These are phyloP conservation scores for Uronychia setigera DNA, from an alignment of 73 alveolate genomes.

Conservation along the genomic window DNA sequence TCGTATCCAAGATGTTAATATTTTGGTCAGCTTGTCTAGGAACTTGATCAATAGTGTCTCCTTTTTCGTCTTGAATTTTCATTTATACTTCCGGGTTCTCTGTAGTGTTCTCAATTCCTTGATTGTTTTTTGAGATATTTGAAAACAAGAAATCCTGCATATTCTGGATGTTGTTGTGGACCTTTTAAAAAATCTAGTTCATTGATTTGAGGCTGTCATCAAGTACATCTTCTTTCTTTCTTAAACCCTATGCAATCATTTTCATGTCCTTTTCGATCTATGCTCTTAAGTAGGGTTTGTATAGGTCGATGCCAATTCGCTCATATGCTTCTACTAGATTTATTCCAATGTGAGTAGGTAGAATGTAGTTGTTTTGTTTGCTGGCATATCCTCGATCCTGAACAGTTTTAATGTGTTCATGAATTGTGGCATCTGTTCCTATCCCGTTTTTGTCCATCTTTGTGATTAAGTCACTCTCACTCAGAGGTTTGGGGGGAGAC, in stretches of 20 bases:
- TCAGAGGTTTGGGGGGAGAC: slow-evolving; percentile 94
- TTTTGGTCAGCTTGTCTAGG: not conserved
- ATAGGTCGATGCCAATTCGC: slow-evolving; percentile 85
- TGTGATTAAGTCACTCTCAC: slow-evolving; percentile 97
- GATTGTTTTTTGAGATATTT: slow-evolving; percentile 1
- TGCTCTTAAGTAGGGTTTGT: slow-evolving; percentile 95
- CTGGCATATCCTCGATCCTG: slow-evolving; percentile 96
- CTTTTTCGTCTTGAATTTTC: too few species aligned
- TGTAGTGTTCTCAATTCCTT: not conserved
- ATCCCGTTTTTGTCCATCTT: slow-evolving; percentile 98
- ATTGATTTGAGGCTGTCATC: slow-evolving; percentile 78
- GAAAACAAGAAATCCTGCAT: slow-evolving; percentile 20
- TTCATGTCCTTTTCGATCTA: slow-evolving; percentile 96
- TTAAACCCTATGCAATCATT: slow-evolving; percentile 85
- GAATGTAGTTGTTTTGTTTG: slow-evolving; percentile 79
- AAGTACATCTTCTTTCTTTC: slow-evolving; percentile 76
- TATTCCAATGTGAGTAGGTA: slow-evolving; percentile 96
- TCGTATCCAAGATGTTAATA: slow-evolving; percentile 18
- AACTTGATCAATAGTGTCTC: not conserved
- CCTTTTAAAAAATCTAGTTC: slow-evolving; percentile 75
- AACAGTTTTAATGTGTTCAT: slow-evolving; percentile 98
- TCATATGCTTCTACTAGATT: slow-evolving; percentile 95
- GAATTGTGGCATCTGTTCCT: slow-evolving; percentile 99
- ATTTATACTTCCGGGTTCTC: slow-evolving; percentile 7
- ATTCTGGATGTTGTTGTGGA: slow-evolving; percentile 50